Base-by-base conservation (phyloP, 371 early-diverging fungal species). In the Rhizomucor pusillus region DNA sequence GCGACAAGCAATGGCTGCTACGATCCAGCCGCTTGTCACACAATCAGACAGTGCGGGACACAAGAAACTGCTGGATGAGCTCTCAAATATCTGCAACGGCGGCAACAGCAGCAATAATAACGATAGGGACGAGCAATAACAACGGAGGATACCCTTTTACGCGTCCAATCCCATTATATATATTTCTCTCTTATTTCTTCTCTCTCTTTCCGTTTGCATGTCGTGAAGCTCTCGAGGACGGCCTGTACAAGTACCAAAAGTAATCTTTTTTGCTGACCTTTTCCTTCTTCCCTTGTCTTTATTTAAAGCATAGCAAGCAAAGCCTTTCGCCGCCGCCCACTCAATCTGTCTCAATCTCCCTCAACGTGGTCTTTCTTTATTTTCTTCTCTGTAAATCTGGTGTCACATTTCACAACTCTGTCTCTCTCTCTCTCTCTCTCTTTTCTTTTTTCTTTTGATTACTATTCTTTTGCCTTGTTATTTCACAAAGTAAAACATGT, bases 11-110 rank as follows among this genome's bases (percentile, higher is more conserved):
- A 36, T 73, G 34, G 36, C 19, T n/a, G n/a, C 16, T 18, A 14
- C 25, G 16, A 16, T 51, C 1, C 47, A 46, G 12, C 61, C 61
- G 1, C 25, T 60, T 4, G 51, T 60, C 19, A 25, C 9, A 39
- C 34, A 50, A 13, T 16, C 36, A 9, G 50, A 50, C 19, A 54
- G 55, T 13, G 36, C 61, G 11, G 52, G 47, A 14, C 56, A 60
- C 46, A 60, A 60, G 52, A 51, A 54, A 23, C 51, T 60, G 18
- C 23, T 60, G 40, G 61, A 50, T 33, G 61, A 60, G 36, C 39
- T 60, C 18, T 24, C 23, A 13, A 25, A 37, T 37, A 18, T 33
- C n/a, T 9, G 46, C 23, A 23, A 52, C 40, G 41, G 25, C 29
- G 25, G 29, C 29, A 29, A 29, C n/a, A n/a, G n/a, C n/a, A n/a